Base-by-base conservation (phyloP, 2,329 filamentous ascomycete genomes). In the Fusarium marasasianum region DNA sequence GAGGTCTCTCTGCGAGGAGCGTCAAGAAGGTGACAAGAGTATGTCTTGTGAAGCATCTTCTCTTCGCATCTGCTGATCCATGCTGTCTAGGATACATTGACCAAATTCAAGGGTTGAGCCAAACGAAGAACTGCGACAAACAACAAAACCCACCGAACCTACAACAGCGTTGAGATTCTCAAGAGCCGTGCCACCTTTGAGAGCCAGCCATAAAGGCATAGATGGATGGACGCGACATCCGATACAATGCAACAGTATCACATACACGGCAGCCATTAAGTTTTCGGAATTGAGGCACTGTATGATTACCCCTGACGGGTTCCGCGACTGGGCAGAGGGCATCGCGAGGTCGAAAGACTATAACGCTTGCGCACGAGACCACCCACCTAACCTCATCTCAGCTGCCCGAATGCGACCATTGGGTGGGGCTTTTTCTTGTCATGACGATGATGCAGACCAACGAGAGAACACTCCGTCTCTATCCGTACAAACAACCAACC, bases 21-120 rank as follows among this genome's bases (percentile, higher is more conserved):
- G 89, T 97, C 55, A 91, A 91, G 81, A 95, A 93, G 80, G 93
- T 93, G 53, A 93, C 93, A 6, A 90, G 92, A 81, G 93, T 94
- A 84, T 69, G 90, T 83, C 66, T 47, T 47, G 43, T 13, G 20
- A 47, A 13, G 29, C 29, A 31, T 33, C 62, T 13, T 41, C 37
- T 38, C 12, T 48, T 13, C 38, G 37, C 45, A 48, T 31, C 26
- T 60, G 50, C 73, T 78, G 54, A 79, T 33, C 31, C 44, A 8
- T 60, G 12, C 15, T 18, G 31, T 61, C 8, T 72, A 93, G 91
- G 89, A 91, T 75, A 87, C 91, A 17, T 83, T 93, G 40, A 87
- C 90, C 66, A 92, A 91, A 73, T 93, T 93, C 83, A 92, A 91
- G 80, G 91, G 91, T 73, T 93, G 83, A 90, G 73, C 37, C 44